phyloP scores from a whole-genome alignment of 495 filamentous ascomycete genomes.

The Podospora conica region DNA sequence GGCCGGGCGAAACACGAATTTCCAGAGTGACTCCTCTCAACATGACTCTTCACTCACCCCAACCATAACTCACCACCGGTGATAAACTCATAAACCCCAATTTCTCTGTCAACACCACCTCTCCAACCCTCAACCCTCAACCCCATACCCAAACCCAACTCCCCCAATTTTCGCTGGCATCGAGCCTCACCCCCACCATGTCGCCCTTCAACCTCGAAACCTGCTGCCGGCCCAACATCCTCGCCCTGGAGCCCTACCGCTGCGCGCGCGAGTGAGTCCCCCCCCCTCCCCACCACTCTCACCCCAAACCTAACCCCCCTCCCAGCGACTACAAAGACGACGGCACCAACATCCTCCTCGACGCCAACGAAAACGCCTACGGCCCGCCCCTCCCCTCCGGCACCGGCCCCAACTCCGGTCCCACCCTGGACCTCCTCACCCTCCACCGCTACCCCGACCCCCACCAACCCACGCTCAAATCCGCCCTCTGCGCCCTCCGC shows the following conservation, averaged over 20 bases:
- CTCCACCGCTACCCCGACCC: slow-evolving; percentile 96
- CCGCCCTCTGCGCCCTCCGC: slow-evolving; percentile 77
- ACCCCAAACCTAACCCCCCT: neutral
- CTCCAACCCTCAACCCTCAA: neutral
- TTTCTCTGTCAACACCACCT: neutral
- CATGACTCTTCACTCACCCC: neutral
- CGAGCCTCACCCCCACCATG: slow-evolving; percentile 25
- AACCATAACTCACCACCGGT: neutral
- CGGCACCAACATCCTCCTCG: slow-evolving; percentile 90
- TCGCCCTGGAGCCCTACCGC: slow-evolving; percentile 75
- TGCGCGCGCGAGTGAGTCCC: slow-evolving; percentile 70
- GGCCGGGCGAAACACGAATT: neutral
- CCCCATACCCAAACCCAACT: neutral
- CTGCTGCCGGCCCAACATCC: slow-evolving; percentile 78
- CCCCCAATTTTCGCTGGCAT: neutral
- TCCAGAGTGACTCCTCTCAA: neutral
- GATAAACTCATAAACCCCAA: neutral
- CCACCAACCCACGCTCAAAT: slow-evolving; percentile 81
- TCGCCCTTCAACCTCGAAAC: slow-evolving; percentile 65
- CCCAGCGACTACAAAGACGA: slow-evolving; percentile 97
- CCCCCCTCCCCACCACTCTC: slow-evolving; percentile 14
- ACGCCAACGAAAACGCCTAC: slow-evolving; percentile 97
- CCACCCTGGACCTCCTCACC: slow-evolving; percentile 61
- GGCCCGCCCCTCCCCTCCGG: slow-evolving; percentile 55
- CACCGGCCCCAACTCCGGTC: slow-evolving; percentile 21